Evolutionary conservation across 1,284 basidiomycete species (phyloP), one percentile per base, ranked within the genome.

Genomic region (Moesziomyces globuligerus): DNA sequence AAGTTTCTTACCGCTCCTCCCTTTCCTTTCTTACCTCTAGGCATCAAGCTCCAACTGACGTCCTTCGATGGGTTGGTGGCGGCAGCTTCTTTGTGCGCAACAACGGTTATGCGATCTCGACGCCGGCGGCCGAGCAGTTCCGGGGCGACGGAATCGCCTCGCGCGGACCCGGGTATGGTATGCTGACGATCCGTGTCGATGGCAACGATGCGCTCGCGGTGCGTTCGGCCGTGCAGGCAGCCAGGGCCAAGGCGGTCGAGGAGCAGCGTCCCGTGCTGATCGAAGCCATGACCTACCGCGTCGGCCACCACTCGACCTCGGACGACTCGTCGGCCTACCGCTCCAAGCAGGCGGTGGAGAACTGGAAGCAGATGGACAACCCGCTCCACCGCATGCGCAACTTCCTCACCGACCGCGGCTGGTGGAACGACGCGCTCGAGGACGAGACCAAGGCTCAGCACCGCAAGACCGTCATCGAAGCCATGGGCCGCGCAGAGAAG

Each of bases 71-170:
- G 65, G 82, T 79, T 50, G 69, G 82, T 46, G 26, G 6, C 21
- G 2, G 26, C 90, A 91, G 6, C 88, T 89, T 24, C 82, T 66
- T 72, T 37, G 73, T 72, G 5, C 43, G 90, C 26, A 93, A 92
- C 80, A 92, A 92, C 77, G 92, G 93, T 0, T 96, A 96, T 78
- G 94, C 94, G 25, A 97, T 97, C 80, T 95, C 92, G 36, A 97
- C 94, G 0, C 94, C 94, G 0, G 88, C 90, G 9, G 86, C 89
- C 0, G 92, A 97, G 83, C 94, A 97, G 81, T 97, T 89, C 83
- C 49, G 58, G 7, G 74, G 74, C 4, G 76, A 78, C 39, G 76
- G 76, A 2, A 75, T 79, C 38, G 75, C 93, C 3, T 88, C 91
- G 11, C 88, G 94, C 24, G 94, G 94, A 0, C 91, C 94, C 0